phyloP scores from a whole-genome alignment of 2,329 filamentous ascomycete species.

The Dactylellina drechsleri region DNA sequence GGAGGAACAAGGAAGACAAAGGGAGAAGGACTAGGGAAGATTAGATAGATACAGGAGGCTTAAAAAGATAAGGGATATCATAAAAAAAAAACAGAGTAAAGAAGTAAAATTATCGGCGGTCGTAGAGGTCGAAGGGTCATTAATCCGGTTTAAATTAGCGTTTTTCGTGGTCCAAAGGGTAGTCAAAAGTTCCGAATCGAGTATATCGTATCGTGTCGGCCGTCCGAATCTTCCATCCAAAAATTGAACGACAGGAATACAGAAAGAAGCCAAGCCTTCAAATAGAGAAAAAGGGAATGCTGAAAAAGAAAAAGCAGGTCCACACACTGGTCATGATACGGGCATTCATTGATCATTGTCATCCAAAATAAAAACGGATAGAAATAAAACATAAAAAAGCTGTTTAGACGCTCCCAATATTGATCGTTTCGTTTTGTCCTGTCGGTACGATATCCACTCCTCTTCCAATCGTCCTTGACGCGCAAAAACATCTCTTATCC shows the following conservation, averaged over 20 bases:
- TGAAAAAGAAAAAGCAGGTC: neutral
- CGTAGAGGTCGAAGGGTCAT: neutral
- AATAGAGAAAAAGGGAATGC: neutral
- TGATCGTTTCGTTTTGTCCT: too few relatives aligned
- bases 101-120: conserved; percentile 2
- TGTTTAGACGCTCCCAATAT: too few relatives aligned
- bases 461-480: too few relatives aligned
- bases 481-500: too few relatives aligned
- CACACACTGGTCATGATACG: neutral
- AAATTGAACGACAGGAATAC: too few relatives aligned
- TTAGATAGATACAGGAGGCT: conserved; percentile 20
- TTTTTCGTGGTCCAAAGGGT: neutral
- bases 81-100: neutral
- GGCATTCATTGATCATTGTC: neutral
- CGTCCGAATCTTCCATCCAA: conserved; percentile 5
- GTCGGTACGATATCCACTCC: too few relatives aligned
- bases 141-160: neutral
- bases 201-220: neutral
- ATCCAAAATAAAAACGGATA: neutral
- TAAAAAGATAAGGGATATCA: conserved; percentile 13
- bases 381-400: neutral
- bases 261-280: neutral
- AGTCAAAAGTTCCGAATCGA: neutral
- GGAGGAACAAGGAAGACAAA: conserved; percentile 3
- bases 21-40: neutral